Evolutionary conservation across 139 green algal genomes (phyloP), one percentile per base, ranked within the genome.

Genomic region (Nannochloris sp.): DNA sequence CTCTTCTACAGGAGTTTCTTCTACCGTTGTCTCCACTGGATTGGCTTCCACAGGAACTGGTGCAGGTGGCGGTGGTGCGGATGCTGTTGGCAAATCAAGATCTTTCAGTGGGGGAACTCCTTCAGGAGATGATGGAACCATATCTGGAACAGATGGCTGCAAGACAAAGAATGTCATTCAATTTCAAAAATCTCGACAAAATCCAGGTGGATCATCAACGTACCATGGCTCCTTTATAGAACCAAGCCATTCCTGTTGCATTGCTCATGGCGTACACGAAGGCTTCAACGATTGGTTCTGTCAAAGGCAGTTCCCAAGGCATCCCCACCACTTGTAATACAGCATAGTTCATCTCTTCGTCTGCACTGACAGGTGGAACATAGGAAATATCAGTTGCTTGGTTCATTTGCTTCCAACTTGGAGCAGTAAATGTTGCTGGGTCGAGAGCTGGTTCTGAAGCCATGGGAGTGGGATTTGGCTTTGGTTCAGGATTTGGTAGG

Each of bases 251-350:
- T 31, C 58, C 58, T 29, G 58, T 64, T 1, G 56, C 25, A 31
- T 64, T 64, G 14, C 56, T 64, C n/a, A 64, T 57, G 20, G 58
- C 58, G 30, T 64, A 64, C 9, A 64, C 25, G 12, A 64, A 56
- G 30, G 23, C 58, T 30, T n/a, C 12, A 50, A 64, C 25, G 8
- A 44, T 49, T 17, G 58, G n/a, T 5, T 56, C 25, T 20, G 58
- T 31, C 28, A 64, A 25, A 23, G 58, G 58, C 20, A 49, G 20
- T 14, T 29, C 13, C 23, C 20, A 64, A 40, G 50, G 20, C 20
- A 31, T 64, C 8, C 58, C 58, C 4, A n/a, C 31, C 16, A 64
- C 58, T 1, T n/a, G 40, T 17, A 64, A 23, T 6, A 64, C 58
- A 28, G 25, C 43, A 36, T 64, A 64, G 25, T 49, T 56, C n/a